Evolutionary conservation across 1,284 basidiomycete species (phyloP), one percentile per base, ranked within the genome.

Genomic region (Golubevia sp.): DNA sequence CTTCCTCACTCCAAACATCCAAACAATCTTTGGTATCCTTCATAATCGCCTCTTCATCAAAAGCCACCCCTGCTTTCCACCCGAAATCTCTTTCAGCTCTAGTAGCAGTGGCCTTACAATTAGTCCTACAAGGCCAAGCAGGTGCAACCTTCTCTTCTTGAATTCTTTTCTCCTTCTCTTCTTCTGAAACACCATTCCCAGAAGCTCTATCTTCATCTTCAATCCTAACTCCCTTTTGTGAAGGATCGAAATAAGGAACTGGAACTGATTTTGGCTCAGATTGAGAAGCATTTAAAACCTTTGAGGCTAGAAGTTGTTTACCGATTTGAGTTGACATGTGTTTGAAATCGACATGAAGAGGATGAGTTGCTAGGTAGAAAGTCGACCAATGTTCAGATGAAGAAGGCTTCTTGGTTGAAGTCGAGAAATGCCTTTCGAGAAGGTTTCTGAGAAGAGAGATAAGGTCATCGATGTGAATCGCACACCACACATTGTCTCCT

Each of bases 121-220:
- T 59, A 11, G 64, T 66, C 2, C 64, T 56, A 52, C 61, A 63
- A 6, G 64, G 64, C 64, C 64, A 66, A n/a, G 11, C 51, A n/a
- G 64, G 64, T 11, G 64, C 58, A 13, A 48, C 25, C n/a, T 50
- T 25, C n/a, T 63, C 63, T 5, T 48, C 27, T 38, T 66, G 60
- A 5, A 34, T 34, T 34, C 11, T 34, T 11, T 11, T 34, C 11
- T 34, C 30, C 11, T 34, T 34, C 30, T 34, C 30, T 34, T 34
- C 30, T 34, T 34, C 11, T 5, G 5, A 5, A 5, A 34, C 30
- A 3, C 30, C 30, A 5, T 34, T 34, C 11, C 5, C 30, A 34
- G 4, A 5, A 5, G 30, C 30, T 34, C 30, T 34, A 20, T 21
- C 56, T 3, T 63, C 64, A 53, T 64, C 64, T 30, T 66, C 64